phyloP scores from a whole-genome alignment of 495 filamentous ascomycete genomes.

The Tuber microsphaerosporum region DNA sequence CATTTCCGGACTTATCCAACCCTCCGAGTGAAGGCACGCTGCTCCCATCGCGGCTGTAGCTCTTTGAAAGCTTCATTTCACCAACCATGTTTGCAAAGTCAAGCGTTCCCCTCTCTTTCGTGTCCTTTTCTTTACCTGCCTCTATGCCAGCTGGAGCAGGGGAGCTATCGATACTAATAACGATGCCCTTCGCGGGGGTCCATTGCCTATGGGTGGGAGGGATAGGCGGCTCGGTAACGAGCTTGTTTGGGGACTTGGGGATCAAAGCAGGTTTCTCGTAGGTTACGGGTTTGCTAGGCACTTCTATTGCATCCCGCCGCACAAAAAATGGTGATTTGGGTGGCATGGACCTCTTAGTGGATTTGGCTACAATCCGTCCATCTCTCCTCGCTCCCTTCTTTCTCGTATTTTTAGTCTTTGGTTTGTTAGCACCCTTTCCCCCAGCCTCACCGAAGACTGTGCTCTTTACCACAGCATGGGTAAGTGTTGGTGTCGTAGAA shows the following conservation, averaged over 20 bases:
- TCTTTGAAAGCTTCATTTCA: constrained; percentile 16
- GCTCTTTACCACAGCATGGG: not conserved
- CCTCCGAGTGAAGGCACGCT: not conserved
- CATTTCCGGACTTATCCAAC: constrained; percentile 5
- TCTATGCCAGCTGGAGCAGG: not conserved
- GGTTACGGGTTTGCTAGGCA: not conserved
- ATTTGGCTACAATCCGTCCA: constrained; percentile 21
- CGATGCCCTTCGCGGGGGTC: constrained; percentile 31
- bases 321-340: constrained; percentile 27
- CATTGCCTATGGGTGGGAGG: constrained; percentile 22
- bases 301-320: not conserved
- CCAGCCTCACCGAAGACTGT: not conserved
- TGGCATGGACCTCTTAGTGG: constrained; percentile 15
- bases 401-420: constrained; percentile 13
- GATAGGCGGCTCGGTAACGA: constrained; percentile 10
- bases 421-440: not conserved
- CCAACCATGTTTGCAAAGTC: constrained; percentile 17
- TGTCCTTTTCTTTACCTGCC: constrained; percentile 8
- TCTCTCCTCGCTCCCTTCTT: constrained; percentile 15
- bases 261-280: constrained; percentile 6
- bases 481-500: not conserved
- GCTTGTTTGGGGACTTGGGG: constrained; percentile 12
- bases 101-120: constrained; percentile 10
- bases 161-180: constrained; percentile 9
- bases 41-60: constrained; percentile 6